Percentiles rank a stretch among this genome's conserved stretches.
phyloP scores from a whole-genome alignment of 257 asterid species.

The Salvia rosmarinus region DNA sequence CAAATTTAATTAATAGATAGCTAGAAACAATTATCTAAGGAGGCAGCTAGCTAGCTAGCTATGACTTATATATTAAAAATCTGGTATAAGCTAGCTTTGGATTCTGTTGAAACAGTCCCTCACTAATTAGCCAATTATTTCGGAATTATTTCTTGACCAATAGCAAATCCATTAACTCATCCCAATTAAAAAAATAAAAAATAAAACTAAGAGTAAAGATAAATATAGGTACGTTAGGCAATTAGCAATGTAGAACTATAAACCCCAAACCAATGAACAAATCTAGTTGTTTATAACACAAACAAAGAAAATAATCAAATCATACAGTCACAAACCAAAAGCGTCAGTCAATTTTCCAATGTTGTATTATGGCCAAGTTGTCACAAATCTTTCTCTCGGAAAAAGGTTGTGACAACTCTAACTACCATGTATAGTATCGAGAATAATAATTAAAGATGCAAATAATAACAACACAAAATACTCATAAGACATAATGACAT shows the following conservation, averaged over 20 bases:
- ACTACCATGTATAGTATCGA: background rate
- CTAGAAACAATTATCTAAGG: slow-evolving; percentile 24
- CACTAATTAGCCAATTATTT: background rate
- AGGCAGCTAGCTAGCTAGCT: slow-evolving; percentile 14
- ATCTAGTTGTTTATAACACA: background rate
- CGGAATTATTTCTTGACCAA: slow-evolving; percentile 15
- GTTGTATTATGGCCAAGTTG: background rate
- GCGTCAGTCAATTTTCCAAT: background rate
- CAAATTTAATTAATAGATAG: slow-evolving; percentile 12
- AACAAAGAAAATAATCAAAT: background rate
- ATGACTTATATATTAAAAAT: slow-evolving; percentile 13
- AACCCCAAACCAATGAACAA: background rate
- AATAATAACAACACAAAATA: background rate
- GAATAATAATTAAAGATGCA: background rate
- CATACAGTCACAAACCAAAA: background rate
- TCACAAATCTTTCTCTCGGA: background rate
- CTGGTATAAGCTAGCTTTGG: slow-evolving; percentile 1
- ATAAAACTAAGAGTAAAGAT: background rate
- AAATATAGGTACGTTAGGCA: background rate
- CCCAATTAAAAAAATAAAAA: background rate
- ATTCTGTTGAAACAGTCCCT: slow-evolving; percentile 4
- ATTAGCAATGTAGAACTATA: background rate
- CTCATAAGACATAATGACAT: background rate
- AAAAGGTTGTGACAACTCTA: background rate
- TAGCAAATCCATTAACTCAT: slow-evolving; percentile 11